Evolutionary conservation across 2,329 filamentous ascomycete species (phyloP), one percentile per base, ranked within the genome.

Genomic region (Truncatella angustata): DNA sequence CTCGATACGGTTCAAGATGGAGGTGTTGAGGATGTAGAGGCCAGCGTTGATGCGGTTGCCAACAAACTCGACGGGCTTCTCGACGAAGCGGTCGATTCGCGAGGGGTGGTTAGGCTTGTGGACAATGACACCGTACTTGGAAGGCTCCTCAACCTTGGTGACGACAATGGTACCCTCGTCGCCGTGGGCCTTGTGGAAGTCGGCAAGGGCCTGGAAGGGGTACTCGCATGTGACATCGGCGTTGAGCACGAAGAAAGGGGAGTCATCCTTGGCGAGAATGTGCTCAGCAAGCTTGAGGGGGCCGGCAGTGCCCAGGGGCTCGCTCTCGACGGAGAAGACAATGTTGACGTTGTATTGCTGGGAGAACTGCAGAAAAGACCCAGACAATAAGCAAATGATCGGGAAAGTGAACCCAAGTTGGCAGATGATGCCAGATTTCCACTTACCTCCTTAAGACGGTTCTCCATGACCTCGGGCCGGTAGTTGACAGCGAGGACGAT

Each of bases 401-500:
- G 28, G 28, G 40, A 20, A 44, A 44, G 14, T 21, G 40, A 9
- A 44, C 40, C 28, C 28, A 32, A 26, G 12, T n/a, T n/a, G 21
- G 16, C 16, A 16, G 21, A 44, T 51, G 39, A 30, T 42, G 36
- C 52, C 54, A 51, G 40, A 44, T 44, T 44, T 21, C 20, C 20
- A 73, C 80, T 63, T 67, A 94, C 90, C 81, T 96, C 91, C 73
- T 91, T 88, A 62, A 99, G 78, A 58, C 91, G 88, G 66, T 89
- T 87, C 66, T 96, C 92, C 94, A 99, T 97, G 63, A 97, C 85
- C 81, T 99, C 94, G 37, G 93, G 93, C 62, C 93, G 86, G 81
- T 99, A 99, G 83, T 99, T 99, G 73, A 99, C 94, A 56, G 94
- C 93, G 53, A 99, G 85, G 51, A 99, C 93, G 66, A 99, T 96